phyloP scores from a whole-genome alignment of 805 yeast genomes.

The Yamadazyma laniorum region DNA sequence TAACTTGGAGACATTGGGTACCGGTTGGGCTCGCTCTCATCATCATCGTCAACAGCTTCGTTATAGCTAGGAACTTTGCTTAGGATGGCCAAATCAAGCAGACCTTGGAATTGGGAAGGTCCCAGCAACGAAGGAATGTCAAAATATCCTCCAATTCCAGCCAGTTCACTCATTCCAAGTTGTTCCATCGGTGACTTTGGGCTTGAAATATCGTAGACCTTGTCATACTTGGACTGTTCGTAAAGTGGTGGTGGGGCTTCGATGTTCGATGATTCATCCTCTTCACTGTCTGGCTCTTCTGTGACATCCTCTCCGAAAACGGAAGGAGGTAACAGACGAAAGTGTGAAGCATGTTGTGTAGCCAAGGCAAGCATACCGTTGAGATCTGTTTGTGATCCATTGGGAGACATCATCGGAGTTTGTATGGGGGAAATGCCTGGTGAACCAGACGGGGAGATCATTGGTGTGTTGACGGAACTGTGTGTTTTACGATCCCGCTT shows the following conservation, averaged over 20 bases:
- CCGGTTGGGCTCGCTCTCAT: conserved; percentile 18
- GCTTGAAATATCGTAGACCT: conserved; percentile 33
- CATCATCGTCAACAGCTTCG: conserved; percentile 40
- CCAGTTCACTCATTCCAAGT: conserved; percentile 17
- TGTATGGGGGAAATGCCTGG: conserved; percentile 6
- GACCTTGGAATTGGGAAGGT: neutral
- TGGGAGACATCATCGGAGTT: conserved; percentile 9
- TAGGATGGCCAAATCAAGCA: conserved; percentile 24
- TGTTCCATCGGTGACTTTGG: conserved; percentile 39
- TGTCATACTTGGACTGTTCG: conserved; percentile 37
- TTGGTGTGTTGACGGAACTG: conserved; percentile 2
- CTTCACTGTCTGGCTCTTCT: conserved; percentile 13
- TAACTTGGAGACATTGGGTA: conserved; percentile 23
- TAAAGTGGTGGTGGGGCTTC: conserved; percentile 45
- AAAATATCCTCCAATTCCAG: conserved; percentile 28
- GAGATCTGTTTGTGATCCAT: conserved; percentile 6
- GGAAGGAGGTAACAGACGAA: neutral
- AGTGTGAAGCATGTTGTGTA: neutral
- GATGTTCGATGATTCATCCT: conserved; percentile 23
- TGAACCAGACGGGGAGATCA: conserved; percentile 8
- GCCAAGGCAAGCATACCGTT: neutral
- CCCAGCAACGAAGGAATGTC: conserved; percentile 21
- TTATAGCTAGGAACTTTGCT: conserved; percentile 39
- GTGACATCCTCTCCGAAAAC: conserved; percentile 6
- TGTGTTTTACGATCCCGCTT: conserved; percentile 18